These are phyloP conservation scores for Metschnikowia dekortorum DNA, from an alignment of 805 yeast species.

Conservation along the genomic window DNA sequence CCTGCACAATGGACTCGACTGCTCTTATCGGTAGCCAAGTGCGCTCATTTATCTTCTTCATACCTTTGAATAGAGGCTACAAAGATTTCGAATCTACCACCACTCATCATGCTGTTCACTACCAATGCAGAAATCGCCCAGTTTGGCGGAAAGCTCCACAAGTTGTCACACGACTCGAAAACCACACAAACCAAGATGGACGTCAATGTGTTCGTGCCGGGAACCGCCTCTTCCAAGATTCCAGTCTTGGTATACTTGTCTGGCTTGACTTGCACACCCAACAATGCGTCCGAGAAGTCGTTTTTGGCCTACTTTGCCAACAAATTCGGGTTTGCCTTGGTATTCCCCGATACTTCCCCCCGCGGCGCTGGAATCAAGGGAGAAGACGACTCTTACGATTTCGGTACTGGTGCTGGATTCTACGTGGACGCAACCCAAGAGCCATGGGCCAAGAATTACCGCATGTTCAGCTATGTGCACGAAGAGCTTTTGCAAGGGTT, in stretches of 20 bases:
- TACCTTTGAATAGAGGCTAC: neutral
- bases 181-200: constrained; percentile 70
- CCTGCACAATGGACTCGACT: constrained; percentile 1
- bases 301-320: constrained; percentile 78
- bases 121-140: constrained; percentile 51
- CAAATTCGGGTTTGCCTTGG: constrained; percentile 78
- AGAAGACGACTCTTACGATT: constrained; percentile 82
- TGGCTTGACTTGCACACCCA: constrained; percentile 91
- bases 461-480: constrained; percentile 82
- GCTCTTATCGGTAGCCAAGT: neutral
- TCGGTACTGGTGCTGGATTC: constrained; percentile 95
- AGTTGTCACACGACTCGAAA: constrained; percentile 68
- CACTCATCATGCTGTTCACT: constrained; percentile 43
- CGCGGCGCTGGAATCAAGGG: constrained; percentile 75
- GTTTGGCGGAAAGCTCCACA: constrained; percentile 73
- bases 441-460: constrained; percentile 69
- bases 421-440: constrained; percentile 78
- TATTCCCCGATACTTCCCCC: constrained; percentile 97
- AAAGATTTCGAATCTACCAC: neutral
- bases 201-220: constrained; percentile 80
- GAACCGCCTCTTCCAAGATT: constrained; percentile 30
- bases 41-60: neutral
- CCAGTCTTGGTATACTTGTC: constrained; percentile 81
- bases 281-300: constrained; percentile 92
- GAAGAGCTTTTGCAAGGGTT: constrained; percentile 62